Evolutionary conservation across 257 asterid species (phyloP).

Genomic region (Rubia yunnanensis): DNA sequence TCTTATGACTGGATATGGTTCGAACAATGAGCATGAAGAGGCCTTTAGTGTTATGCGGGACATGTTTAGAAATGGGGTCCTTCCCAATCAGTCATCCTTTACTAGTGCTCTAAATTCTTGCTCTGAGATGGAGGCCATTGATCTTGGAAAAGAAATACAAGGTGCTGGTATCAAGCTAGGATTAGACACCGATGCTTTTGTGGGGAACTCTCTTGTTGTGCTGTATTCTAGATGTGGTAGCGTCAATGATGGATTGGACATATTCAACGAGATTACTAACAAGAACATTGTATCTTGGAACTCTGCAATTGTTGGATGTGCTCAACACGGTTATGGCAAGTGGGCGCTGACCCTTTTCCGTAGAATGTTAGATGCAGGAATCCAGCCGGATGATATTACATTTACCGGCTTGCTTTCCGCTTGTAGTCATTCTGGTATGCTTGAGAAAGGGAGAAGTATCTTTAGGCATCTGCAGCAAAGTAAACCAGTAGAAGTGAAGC

Average conservation of each 20-base stretch:
- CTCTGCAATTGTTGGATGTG: slow-evolving; percentile 72
- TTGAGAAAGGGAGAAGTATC: slow-evolving; percentile 47
- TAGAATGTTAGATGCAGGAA: slow-evolving; percentile 53
- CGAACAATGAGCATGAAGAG: slow-evolving; percentile 40
- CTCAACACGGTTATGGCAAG: slow-evolving; percentile 65
- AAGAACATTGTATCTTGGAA: slow-evolving; percentile 88
- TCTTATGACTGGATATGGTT: slow-evolving; percentile 69
- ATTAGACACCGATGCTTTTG: slow-evolving; percentile 43
- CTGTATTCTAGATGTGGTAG: slow-evolving; percentile 57
- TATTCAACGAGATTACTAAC: slow-evolving; percentile 38
- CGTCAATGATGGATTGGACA: slow-evolving; percentile 37
- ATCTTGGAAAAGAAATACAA: slow-evolving; percentile 58
- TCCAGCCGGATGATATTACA: slow-evolving; percentile 67
- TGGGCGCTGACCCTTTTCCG: slow-evolving; percentile 55
- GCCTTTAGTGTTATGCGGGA: slow-evolving; percentile 45
- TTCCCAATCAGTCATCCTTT: slow-evolving; percentile 81
- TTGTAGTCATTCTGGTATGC: slow-evolving; percentile 86
- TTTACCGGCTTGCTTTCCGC: slow-evolving; percentile 78
- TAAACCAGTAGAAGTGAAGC: slow-evolving; percentile 26
- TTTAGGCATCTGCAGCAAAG: slow-evolving; percentile 28
- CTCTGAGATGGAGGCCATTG: slow-evolving; percentile 48
- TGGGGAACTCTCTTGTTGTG: slow-evolving; percentile 77
- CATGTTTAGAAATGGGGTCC: slow-evolving; percentile 50
- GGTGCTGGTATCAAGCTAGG: slow-evolving; percentile 58
- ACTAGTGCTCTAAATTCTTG: slow-evolving; percentile 74